These are phyloP conservation scores for Pseudopyricularia cyperi DNA, from an alignment of 2,329 filamentous ascomycete genomes.

Conservation along the genomic window DNA sequence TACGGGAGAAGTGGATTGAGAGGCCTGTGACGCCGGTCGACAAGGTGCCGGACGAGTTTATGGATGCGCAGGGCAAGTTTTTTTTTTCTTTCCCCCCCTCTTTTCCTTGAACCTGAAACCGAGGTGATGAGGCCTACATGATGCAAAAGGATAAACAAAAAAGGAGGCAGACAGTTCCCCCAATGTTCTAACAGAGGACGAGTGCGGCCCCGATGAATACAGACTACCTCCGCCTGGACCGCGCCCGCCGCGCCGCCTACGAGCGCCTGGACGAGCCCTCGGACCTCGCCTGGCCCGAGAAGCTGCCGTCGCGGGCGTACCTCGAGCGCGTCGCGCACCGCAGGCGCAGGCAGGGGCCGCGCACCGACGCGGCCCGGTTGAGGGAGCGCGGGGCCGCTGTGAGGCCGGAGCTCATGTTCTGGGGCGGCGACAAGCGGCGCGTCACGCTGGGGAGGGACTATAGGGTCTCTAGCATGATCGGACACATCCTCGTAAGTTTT, in stretches of 20 bases:
- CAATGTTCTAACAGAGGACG: neutral
- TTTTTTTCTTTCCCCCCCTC: neutral
- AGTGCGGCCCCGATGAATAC: neutral
- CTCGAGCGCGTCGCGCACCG: neutral
- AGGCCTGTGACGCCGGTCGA: neutral
- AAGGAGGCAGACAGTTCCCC: neutral
- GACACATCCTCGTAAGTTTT: neutral
- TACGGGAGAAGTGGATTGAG: neutral
- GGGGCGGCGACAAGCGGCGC: neutral
- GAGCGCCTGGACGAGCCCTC: constrained; percentile 5
- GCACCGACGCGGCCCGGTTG: neutral
- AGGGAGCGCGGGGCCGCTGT: neutral
- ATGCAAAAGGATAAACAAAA: neutral
- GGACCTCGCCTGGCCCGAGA: constrained; percentile 3
- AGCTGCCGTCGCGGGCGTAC: constrained; percentile 4
- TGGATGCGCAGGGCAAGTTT: neutral
- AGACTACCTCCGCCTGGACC: constrained; percentile 7
- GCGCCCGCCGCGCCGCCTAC: constrained; percentile 7
- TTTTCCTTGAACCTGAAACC: neutral
- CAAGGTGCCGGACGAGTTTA: neutral
- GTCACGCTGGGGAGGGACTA: neutral
- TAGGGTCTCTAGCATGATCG: neutral
- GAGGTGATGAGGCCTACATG: neutral
- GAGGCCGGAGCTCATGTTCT: neutral
- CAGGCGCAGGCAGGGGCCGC: constrained; percentile 3